phyloP scores from a whole-genome alignment of 495 filamentous ascomycete species.

The Hypomontagnella submonticulosa region DNA sequence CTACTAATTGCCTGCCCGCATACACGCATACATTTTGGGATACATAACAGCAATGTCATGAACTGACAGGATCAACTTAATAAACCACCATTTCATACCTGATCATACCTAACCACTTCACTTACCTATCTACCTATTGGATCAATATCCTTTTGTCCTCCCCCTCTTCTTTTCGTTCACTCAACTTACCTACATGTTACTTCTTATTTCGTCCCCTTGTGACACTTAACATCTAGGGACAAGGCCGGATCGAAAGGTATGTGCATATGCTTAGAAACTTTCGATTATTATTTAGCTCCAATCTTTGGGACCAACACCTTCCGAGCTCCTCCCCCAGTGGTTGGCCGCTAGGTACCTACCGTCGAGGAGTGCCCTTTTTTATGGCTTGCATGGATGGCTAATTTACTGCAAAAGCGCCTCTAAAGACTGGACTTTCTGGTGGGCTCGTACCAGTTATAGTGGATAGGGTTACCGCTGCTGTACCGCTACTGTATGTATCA shows the following conservation, averaged over 20 bases:
- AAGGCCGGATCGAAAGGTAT: no score
- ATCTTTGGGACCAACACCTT: no score
- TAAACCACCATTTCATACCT: conserved; percentile 35
- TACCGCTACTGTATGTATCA: conserved; percentile 23
- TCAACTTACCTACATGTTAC: neutral
- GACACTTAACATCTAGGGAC: no score
- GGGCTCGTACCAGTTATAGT: conserved; percentile 5
- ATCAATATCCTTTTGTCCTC: neutral
- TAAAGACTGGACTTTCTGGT: conserved; percentile 28
- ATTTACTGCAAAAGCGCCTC: conserved; percentile 21
- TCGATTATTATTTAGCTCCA: no score
- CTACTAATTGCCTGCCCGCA: conserved; percentile 8
- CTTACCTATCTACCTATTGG: neutral
- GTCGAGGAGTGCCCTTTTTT: conserved; percentile 15
- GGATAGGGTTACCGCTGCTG: conserved; percentile 42
- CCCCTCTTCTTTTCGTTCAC: neutral
- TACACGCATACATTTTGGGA: conserved; percentile 10
- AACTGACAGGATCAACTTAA: conserved; percentile 37
- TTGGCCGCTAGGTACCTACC: neutral
- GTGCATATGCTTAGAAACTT: no score
- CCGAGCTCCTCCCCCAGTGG: neutral
- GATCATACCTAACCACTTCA: conserved; percentile 36
- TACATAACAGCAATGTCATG: conserved; percentile 19
- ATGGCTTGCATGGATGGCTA: conserved; percentile 28
- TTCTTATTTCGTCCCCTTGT: neutral